Base-by-base conservation (phyloP, 2,329 filamentous ascomycete genomes). In the Botryosphaeria dothidea region DNA sequence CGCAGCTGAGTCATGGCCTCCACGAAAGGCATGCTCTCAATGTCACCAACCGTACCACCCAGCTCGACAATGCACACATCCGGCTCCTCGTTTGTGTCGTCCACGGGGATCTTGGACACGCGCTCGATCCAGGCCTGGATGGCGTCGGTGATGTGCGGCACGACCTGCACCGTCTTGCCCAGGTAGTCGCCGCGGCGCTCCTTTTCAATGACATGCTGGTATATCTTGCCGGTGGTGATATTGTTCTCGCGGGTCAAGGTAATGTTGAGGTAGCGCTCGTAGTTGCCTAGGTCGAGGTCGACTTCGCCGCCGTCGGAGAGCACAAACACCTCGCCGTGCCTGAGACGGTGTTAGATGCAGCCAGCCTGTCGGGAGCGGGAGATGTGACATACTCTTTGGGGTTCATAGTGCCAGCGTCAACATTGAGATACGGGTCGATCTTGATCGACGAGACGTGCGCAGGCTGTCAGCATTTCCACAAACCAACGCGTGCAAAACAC, bases 151-250 rank as follows among this genome's bases (percentile, higher is more conserved):
- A 98, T 85, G 78, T 98, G 94, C 1, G 94, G 94, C 4, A 98
- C 93, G 41, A 96, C 90, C 78, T 97, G 93, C 17, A 96, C 90
- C 19, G 93, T 93, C 77, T 90, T 89, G 69, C 94, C 94, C 13
- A 98, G 86, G 73, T 97, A 98, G 75, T 95, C 89, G 64, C 88
- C 88, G 67, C 81, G 80, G 69, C 88, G 82, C 79, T 90, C 88
- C 67, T 87, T 88, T 73, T 93, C 87, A 72, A 97, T 93, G 62
- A 97, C 93, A 72, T 91, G 88, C 74, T 92, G 85, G 80, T 97
- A 98, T 71, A 98, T 92, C 83, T 98, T 97, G 75, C 95, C 95
- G 5, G 94, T 97, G 3, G 95, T 99, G 79, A 99, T 96, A 79
- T 98, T 98, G 83, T 94, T 92, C 71, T 97, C 93, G 67, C 89